These are phyloP conservation scores for Aureobasidium mangrovei DNA, from an alignment of 2,329 filamentous ascomycete genomes.

Conservation along the genomic window DNA sequence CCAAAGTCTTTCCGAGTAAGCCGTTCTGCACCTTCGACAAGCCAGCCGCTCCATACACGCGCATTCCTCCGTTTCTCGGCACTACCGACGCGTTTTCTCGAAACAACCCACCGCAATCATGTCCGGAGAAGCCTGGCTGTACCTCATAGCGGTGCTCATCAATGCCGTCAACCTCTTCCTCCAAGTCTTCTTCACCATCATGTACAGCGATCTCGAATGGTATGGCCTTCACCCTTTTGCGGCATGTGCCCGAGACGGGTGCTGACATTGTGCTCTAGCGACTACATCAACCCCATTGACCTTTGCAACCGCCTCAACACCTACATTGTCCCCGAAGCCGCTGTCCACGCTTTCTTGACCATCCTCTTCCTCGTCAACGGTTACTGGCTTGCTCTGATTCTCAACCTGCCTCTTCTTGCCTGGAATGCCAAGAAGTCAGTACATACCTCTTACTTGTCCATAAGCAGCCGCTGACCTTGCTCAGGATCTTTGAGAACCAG, in stretches of 20 bases:
- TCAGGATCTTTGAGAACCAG: slow-evolving; percentile 90
- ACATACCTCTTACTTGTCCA: not conserved
- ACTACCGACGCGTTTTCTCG: slow-evolving; percentile 1
- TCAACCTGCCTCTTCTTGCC: slow-evolving; percentile 83
- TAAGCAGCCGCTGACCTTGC: slow-evolving; percentile 26
- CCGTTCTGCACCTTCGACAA: no score
- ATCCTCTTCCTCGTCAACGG: slow-evolving; percentile 96
- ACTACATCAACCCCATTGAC: slow-evolving; percentile 99
- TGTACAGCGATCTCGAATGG: slow-evolving; percentile 99
- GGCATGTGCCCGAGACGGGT: not conserved
- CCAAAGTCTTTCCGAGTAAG: no score
- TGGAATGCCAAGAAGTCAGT: slow-evolving; percentile 97
- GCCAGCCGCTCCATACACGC: no score
- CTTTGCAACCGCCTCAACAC: slow-evolving; percentile 99
- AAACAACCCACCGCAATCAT: slow-evolving; percentile 21
- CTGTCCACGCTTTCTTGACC: slow-evolving; percentile 91
- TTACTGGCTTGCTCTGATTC: slow-evolving; percentile 87
- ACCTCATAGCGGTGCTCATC: slow-evolving; percentile 94
- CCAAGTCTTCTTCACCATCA: slow-evolving; percentile 99
- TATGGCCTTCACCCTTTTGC: slow-evolving; percentile 38
- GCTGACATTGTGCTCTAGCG: slow-evolving; percentile 45
- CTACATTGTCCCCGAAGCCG: slow-evolving; percentile 98
- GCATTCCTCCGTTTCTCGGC: no score
- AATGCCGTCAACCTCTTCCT: slow-evolving; percentile 99
- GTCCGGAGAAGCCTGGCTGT: slow-evolving; percentile 53